These are phyloP conservation scores for Cytidiella melzeri DNA, from an alignment of 768 basidiomycete species.

Conservation along the genomic window DNA sequence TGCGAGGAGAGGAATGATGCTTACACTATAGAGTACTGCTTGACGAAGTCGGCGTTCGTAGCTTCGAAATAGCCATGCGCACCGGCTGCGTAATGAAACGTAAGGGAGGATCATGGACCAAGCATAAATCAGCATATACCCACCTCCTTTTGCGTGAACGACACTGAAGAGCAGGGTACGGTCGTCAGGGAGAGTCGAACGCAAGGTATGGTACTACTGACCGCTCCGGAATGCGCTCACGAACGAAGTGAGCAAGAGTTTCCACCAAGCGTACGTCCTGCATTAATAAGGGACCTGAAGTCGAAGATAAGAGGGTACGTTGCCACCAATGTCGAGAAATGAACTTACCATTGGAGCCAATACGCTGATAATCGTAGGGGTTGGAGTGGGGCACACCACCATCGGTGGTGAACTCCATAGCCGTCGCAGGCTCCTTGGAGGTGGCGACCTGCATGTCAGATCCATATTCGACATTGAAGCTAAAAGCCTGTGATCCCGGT, in stretches of 20 bases:
- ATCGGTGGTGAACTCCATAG: constrained; percentile 17
- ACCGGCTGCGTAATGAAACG: constrained; percentile 18
- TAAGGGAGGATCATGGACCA: too few relatives aligned
- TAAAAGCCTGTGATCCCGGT: constrained; percentile 7
- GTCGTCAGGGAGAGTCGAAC: not conserved
- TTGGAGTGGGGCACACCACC: constrained; percentile 20
- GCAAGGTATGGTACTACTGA: not conserved
- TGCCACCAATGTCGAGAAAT: not conserved
- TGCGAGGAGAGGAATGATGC: not conserved
- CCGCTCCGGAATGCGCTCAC: constrained; percentile 27
- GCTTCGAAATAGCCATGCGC: constrained; percentile 51
- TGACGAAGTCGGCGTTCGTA: constrained; percentile 38
- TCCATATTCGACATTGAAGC: constrained; percentile 16
- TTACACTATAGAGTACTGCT: constrained; percentile 30
- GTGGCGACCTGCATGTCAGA: constrained; percentile 14
- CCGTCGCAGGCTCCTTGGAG: constrained; percentile 14
- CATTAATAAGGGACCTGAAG: constrained; percentile 18
- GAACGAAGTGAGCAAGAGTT: constrained; percentile 19
- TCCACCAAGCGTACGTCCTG: constrained; percentile 21
- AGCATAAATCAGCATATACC: too few relatives aligned
- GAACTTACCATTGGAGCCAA: constrained; percentile 18
- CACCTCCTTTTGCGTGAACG: constrained; percentile 31
- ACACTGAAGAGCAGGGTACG: constrained; percentile 9
- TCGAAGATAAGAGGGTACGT: too few relatives aligned
- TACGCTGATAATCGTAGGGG: constrained; percentile 19